Evolutionary conservation across 2,329 filamentous ascomycete species (phyloP), one percentile per base, ranked within the genome.

Genomic region (Penicillium occitanis): DNA sequence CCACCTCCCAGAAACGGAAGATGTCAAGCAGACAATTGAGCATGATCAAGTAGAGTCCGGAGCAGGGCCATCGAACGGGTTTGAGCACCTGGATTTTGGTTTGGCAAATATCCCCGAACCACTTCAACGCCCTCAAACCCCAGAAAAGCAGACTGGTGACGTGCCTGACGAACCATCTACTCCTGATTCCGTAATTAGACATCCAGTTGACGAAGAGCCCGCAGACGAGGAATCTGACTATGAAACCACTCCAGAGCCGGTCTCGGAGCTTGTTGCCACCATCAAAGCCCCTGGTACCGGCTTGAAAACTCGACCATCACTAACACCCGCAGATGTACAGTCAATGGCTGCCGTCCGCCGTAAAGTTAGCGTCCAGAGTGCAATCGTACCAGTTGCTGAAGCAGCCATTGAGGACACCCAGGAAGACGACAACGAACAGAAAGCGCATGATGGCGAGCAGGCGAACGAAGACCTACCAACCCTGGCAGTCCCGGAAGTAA

Each of bases 101-200:
- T 22, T 65, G 33, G 33, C 30, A 11, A 65, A 75, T 2, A 75
- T 80, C 57, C 73, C 75, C 4, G 73, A 78, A 44, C 77, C 77
- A 11, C 73, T 81, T 30, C 73, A 76, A 17, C 77, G 79, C n/a
- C 77, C 79, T n/a, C 68, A 70, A 3, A 80, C 78, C 2, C 78
- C 78, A 4, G 46, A 91, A 84, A 77, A 87, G 83, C 33, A 91
- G 73, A 83, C 89, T 71, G 85, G 81, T 64, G 83, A 85, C 1
- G 80, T 86, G 0, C 78, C 79, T 19, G 72, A 75, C 2, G 88
- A 90, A 68, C 87, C 88, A 10, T 86, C 88, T 40, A 96, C 92
- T 7, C 93, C 94, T 14, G 91, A 93, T 60, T 98, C 94, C 6
- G 93, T 98, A 25, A 94, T 97, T 69, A 91, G 91, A 68, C 91